Percentiles rank a stretch among this genome's conserved stretches.
phyloP scores from a whole-genome alignment of 2,329 filamentous ascomycete species.

The Xylariaceae sp. region DNA sequence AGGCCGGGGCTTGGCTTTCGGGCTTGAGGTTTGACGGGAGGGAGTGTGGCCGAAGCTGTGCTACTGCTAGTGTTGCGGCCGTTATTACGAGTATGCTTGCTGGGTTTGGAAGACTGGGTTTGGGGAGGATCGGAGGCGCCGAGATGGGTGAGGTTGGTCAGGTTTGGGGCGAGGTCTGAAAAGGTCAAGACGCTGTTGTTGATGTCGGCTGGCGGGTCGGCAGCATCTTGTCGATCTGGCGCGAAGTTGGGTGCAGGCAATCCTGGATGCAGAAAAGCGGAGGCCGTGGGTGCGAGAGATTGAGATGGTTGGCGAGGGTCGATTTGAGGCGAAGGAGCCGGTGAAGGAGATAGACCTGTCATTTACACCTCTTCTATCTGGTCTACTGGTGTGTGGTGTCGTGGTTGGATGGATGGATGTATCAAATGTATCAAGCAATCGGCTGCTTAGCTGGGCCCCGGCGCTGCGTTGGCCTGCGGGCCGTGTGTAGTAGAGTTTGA shows the following conservation, averaged over 20 bases:
- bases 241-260: constrained; percentile 13
- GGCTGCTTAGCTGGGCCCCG: no score
- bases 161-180: constrained; percentile 32
- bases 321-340: constrained; percentile 17
- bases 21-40: constrained; percentile 29
- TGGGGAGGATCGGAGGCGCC: constrained; percentile 25
- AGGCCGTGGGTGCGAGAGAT: constrained; percentile 17
- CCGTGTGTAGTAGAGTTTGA: no score
- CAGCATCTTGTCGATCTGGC: constrained; percentile 25
- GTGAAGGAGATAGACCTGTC: constrained; percentile 16
- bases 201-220: no score
- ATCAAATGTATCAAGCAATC: constrained; percentile 7
- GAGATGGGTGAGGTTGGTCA: constrained; percentile 38
- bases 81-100: neutral
- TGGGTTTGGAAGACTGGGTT: no score
- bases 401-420: no score
- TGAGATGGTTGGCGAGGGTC: constrained; percentile 6
- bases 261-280: constrained; percentile 24
- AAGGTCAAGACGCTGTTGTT: constrained; percentile 33
- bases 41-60: constrained; percentile 20
- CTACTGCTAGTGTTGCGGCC: constrained; percentile 16
- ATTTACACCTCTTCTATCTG: constrained; percentile 10
- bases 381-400: no score
- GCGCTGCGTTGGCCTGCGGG: no score
- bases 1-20: constrained; percentile 63